Evolutionary conservation across 805 yeast genomes (phyloP).

Genomic region (Suhomyces vadensis): DNA sequence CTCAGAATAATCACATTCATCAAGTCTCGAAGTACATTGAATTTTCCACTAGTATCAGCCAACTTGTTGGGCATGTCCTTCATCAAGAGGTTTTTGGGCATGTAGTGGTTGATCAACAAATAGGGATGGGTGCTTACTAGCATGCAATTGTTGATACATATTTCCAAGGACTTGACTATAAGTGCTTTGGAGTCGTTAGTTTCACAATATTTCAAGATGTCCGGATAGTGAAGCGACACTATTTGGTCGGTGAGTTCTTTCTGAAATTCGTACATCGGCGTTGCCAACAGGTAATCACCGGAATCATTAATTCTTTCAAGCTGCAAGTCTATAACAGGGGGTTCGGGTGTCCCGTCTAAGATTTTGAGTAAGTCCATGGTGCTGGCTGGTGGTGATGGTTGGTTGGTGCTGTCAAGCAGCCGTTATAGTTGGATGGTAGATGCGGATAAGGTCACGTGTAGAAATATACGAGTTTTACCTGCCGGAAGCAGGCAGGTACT

Average conservation of each 20-base stretch:
- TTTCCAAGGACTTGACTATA: constrained; percentile 71
- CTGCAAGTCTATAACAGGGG: constrained; percentile 62
- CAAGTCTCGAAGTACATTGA: constrained; percentile 65
- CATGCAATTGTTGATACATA: constrained; percentile 73
- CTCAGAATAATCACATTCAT: constrained; percentile 51
- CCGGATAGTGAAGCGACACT: constrained; percentile 87
- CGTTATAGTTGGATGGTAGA: too few species aligned
- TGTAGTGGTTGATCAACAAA: constrained; percentile 74
- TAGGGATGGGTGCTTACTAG: constrained; percentile 89
- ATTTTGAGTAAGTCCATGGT: constrained; percentile 73
- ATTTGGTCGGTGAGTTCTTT: constrained; percentile 89
- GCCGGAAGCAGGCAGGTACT: too few species aligned
- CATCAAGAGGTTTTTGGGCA: constrained; percentile 75
- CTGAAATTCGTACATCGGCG: constrained; percentile 85
- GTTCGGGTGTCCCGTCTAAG: constrained; percentile 82
- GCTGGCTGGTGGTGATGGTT: background rate
- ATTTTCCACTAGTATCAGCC: constrained; percentile 82
- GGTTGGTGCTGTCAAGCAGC: too few species aligned
- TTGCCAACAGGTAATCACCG: constrained; percentile 74
- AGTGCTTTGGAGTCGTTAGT: constrained; percentile 50
- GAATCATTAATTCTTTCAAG: constrained; percentile 47
- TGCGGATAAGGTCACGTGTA: too few species aligned
- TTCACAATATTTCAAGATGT: constrained; percentile 84
- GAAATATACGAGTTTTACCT: too few species aligned
- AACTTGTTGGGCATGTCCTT: constrained; percentile 71